A percentile compares a stretch with the other conserved stretches of the same genome.
phyloP scores from a whole-genome alignment of 768 basidiomycete species.

The Lactifluus piperatus region DNA sequence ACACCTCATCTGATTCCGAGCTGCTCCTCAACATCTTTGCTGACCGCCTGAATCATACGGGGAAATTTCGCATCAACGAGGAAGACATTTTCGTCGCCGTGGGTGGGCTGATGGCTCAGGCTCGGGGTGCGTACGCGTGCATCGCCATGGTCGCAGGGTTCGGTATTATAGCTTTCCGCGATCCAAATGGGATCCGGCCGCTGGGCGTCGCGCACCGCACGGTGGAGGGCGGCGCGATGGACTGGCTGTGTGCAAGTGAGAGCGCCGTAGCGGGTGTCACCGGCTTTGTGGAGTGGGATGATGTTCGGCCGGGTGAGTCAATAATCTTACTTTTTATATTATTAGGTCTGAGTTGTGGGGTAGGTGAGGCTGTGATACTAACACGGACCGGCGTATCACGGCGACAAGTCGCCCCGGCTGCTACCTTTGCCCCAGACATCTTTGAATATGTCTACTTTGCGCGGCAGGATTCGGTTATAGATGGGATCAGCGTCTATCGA shows the following conservation, averaged over 20 bases:
- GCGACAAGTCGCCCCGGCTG: conserved; percentile 59
- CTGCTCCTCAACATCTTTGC: conserved; percentile 96
- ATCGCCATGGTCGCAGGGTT: conserved; percentile 99
- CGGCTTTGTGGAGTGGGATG: conserved; percentile 89
- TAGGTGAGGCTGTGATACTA: conserved; percentile 94
- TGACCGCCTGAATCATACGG: conserved; percentile 94
- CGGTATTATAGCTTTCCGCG: conserved; percentile 95
- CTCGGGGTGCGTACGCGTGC: conserved; percentile 92
- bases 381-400: conserved; percentile 72
- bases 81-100: conserved; percentile 98
- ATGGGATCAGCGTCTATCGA: conserved; percentile 95
- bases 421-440: conserved; percentile 90
- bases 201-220: conserved; percentile 76
- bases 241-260: conserved; percentile 91
- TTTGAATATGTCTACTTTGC: conserved; percentile 99
- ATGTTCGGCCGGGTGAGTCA: conserved; percentile 77
- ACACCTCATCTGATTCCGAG: conserved; percentile 97
- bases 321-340: background rate
- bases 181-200: conserved; percentile 96
- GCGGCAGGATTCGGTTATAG: conserved; percentile 93
- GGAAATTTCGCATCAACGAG: conserved; percentile 98
- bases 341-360: background rate
- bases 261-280: conserved; percentile 93
- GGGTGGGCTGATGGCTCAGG: conserved; percentile 78
- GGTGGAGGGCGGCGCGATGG: conserved; percentile 46